Conservation (phyloP, 306 rosid genomes). For the Pyrus betulifolia region DNA sequence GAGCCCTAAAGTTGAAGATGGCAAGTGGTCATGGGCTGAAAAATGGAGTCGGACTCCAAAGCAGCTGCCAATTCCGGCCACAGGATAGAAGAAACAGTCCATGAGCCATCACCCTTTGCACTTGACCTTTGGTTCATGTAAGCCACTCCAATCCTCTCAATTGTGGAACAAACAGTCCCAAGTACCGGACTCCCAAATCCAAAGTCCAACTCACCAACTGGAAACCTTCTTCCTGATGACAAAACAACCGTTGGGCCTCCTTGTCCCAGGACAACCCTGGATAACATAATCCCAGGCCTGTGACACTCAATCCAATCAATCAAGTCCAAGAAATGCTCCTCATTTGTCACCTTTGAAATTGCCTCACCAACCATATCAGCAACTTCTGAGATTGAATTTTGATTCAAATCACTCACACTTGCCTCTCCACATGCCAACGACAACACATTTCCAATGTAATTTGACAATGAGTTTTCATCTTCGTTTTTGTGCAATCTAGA, state of each 20-base stretch:
- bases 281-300: constrained; percentile 75
- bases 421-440: constrained; percentile 67
- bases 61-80: constrained; percentile 74
- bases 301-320: constrained; percentile 80
- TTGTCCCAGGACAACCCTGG: constrained; percentile 50
- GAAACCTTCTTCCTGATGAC: constrained; percentile 69
- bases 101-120: constrained; percentile 65
- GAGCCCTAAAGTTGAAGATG: constrained; percentile 44
- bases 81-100: constrained; percentile 81
- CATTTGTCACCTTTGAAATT: constrained; percentile 53
- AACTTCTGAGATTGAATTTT: constrained; percentile 37
- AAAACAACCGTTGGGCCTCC: constrained; percentile 57
- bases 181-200: constrained; percentile 76
- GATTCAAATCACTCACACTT: constrained; percentile 38
- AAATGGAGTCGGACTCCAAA: constrained; percentile 45
- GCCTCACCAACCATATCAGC: constrained; percentile 48
- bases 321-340: constrained; percentile 66
- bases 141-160: constrained; percentile 63
- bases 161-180: constrained; percentile 62
- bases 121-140: constrained; percentile 81
- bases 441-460: constrained; percentile 71
- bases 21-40: constrained; percentile 57
- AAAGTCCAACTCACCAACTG: constrained; percentile 60
- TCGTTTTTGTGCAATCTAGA: constrained; percentile 20
- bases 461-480: constrained; percentile 34